Evolutionary conservation across 768 basidiomycete genomes (phyloP).

Genomic region (Lentinula sp.): DNA sequence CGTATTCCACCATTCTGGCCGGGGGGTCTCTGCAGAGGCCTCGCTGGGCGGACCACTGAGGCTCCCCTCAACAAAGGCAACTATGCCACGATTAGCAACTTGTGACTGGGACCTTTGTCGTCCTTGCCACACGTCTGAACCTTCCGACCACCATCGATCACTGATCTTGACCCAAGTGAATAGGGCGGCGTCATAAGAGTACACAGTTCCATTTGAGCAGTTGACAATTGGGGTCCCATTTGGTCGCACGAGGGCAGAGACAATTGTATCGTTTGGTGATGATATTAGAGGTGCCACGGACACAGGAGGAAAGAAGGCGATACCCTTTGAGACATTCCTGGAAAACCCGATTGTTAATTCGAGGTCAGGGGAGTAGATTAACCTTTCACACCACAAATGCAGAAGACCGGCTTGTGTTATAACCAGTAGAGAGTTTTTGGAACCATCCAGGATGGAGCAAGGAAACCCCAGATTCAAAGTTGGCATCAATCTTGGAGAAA

Average conservation of each 20-base stretch:
- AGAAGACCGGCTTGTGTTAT: conserved; percentile 69
- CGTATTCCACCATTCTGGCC: conserved; percentile 76
- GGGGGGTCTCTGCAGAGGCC: conserved; percentile 33
- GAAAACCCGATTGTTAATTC: not conserved
- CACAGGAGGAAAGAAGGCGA: conserved; percentile 58
- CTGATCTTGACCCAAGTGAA: conserved; percentile 69
- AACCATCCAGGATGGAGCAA: conserved; percentile 62
- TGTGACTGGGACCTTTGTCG: conserved; percentile 45
- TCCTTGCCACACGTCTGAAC: conserved; percentile 79
- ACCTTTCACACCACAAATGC: conserved; percentile 59
- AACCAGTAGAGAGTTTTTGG: conserved; percentile 58
- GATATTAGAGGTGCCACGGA: conserved; percentile 57
- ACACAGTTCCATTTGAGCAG: conserved; percentile 71
- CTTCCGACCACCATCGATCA: conserved; percentile 80
- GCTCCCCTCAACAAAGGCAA: conserved; percentile 46
- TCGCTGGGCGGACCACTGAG: conserved; percentile 31
- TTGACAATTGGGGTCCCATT: conserved; percentile 78
- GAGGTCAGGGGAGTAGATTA: not conserved
- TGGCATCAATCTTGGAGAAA: conserved; percentile 59
- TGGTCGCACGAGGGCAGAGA: conserved; percentile 61
- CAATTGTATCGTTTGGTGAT: conserved; percentile 52
- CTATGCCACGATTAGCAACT: conserved; percentile 41
- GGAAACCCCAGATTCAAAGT: conserved; percentile 68
- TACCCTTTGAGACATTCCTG: conserved; percentile 74
- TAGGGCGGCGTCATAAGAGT: conserved; percentile 71